Evolutionary conservation across 2,329 filamentous ascomycete genomes (phyloP), one percentile per base, ranked within the genome.

Genomic region (Diplodia intermedia): DNA sequence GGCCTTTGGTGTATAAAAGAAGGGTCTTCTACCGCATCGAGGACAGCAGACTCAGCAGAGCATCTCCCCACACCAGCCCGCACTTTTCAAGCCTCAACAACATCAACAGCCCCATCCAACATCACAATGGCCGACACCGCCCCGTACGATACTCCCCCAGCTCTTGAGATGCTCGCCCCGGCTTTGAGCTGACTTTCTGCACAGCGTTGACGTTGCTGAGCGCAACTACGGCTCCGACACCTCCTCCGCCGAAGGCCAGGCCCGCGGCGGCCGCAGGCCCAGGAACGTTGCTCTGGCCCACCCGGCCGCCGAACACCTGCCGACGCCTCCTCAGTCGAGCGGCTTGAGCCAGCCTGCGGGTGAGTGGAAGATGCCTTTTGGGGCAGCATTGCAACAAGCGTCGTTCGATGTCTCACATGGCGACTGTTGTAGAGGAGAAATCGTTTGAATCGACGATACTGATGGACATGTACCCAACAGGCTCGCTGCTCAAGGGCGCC

Each of bases 401-500:
- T 15, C n/a, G 11, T 18, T 26, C 4, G 8, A 52, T n/a, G 38
- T 63, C 60, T 63, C 47, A 63, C 60, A 53, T 26, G 60, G 60
- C 29, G 12, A 33, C 36, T 23, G 7, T 5, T 63, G 47, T 52
- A 63, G 60, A 31, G n/a, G 57, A 49, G n/a, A 53, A 12, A 5
- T 31, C n/a, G 20, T 63, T 63, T 63, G 43, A 63, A 4, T 63
- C 60, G 23, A 38, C 29, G 23, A 63, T 63, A 63, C 47, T 63
- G 60, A 63, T 63, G 60, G 47, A 63, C 36, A 63, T 63, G 60
- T 50, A 57, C 38, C 65, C 52, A 38, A 55, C 67, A 86, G 84
- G 85, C 66, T 80, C 83, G 71, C 82, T 89, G 49, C 83, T 89
- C 70, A 85, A 84, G 76, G 86, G 86, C 12, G 82, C 86, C 18